A percentile compares a stretch with the other conserved stretches of the same genome.
Evolutionary conservation across 2,329 filamentous ascomycete genomes (phyloP).

Genomic region (Cladophialophora exuberans): DNA sequence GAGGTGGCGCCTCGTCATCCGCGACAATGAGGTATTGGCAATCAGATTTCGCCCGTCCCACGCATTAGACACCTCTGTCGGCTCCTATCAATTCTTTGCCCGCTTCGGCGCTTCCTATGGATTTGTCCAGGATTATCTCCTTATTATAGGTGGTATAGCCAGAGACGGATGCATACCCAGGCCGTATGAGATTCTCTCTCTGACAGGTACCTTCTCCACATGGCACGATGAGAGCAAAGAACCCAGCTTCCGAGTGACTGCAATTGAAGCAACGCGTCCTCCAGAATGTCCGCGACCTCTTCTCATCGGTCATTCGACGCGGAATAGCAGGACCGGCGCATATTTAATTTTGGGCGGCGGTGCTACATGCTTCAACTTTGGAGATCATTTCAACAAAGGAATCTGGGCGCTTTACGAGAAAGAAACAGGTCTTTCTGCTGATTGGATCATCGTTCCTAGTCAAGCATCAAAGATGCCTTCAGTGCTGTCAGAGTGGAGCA

Average conservation of each 20-base stretch:
- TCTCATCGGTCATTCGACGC: slow-evolving; percentile 68
- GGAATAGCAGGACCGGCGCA: slow-evolving; percentile 50
- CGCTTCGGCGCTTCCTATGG: slow-evolving; percentile 58
- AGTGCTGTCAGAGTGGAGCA: slow-evolving; percentile 6
- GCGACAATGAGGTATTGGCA: slow-evolving; percentile 40
- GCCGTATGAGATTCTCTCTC: slow-evolving; percentile 57
- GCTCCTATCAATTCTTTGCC: slow-evolving; percentile 38
- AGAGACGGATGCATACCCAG: slow-evolving; percentile 41
- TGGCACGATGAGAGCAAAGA: slow-evolving; percentile 27
- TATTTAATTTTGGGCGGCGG: slow-evolving; percentile 75
- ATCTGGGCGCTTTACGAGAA: slow-evolving; percentile 52
- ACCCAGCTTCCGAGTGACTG: slow-evolving; percentile 33
- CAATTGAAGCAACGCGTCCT: slow-evolving; percentile 34
- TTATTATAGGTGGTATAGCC: slow-evolving; percentile 58
- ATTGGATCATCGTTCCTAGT: slow-evolving; percentile 39
- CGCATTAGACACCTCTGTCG: slow-evolving; percentile 31
- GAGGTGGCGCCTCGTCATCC: slow-evolving; percentile 61
- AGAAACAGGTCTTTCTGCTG: slow-evolving; percentile 33
- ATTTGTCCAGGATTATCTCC: slow-evolving; percentile 48
- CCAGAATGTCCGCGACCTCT: slow-evolving; percentile 60
- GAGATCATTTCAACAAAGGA: slow-evolving; percentile 77
- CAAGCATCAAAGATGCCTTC: slow-evolving; percentile 9
- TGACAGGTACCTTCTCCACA: slow-evolving; percentile 35
- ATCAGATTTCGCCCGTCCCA: slow-evolving; percentile 29
- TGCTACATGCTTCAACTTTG: slow-evolving; percentile 88